Percentiles rank a stretch among this genome's conserved stretches.
phyloP scores from a whole-genome alignment of 768 basidiomycete species.

The Paxillus involutus region DNA sequence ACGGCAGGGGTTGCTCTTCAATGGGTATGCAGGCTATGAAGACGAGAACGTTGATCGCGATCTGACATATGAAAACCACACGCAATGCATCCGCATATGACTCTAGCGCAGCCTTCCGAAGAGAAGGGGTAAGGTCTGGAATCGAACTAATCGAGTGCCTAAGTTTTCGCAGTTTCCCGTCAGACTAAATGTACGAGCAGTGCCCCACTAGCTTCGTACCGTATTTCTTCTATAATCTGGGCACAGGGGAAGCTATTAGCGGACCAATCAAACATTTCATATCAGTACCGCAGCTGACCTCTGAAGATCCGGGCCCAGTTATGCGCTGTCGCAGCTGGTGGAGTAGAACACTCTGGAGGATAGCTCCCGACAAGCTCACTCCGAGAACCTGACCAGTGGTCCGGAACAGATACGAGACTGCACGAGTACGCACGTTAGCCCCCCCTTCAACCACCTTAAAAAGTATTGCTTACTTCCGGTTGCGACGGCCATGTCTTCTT shows the following conservation, averaged over 20 bases:
- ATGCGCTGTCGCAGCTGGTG: slow-evolving; percentile 72
- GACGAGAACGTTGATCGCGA: slow-evolving; percentile 61
- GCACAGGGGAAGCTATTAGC: slow-evolving; percentile 20
- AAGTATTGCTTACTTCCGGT: slow-evolving; percentile 72
- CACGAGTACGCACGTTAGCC: slow-evolving; percentile 6
- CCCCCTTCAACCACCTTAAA: slow-evolving; percentile 1
- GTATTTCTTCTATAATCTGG: slow-evolving; percentile 74
- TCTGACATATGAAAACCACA: slow-evolving; percentile 81
- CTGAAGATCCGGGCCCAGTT: slow-evolving; percentile 66
- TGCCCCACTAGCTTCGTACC: slow-evolving; percentile 36
- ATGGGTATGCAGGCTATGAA: slow-evolving; percentile 74
- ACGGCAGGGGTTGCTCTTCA: slow-evolving; percentile 67
- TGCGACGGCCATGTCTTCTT: slow-evolving; percentile 83
- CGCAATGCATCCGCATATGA: slow-evolving; percentile 80
- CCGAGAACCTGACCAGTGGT: slow-evolving; percentile 96
- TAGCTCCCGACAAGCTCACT: slow-evolving; percentile 82
- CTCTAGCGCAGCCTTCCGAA: slow-evolving; percentile 62
- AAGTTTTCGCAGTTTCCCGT: slow-evolving; percentile 8
- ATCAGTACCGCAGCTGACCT: slow-evolving; percentile 51
- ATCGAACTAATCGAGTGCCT: slow-evolving; percentile 77
- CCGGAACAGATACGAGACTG: slow-evolving; percentile 92
- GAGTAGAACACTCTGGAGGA: slow-evolving; percentile 79
- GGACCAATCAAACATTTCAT: slow-evolving; percentile 19
- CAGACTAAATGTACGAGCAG: slow-evolving; percentile 13
- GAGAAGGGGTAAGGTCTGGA: slow-evolving; percentile 53